Base-by-base conservation (phyloP, 2,329 filamentous ascomycete genomes). In the Periconia sp. region DNA sequence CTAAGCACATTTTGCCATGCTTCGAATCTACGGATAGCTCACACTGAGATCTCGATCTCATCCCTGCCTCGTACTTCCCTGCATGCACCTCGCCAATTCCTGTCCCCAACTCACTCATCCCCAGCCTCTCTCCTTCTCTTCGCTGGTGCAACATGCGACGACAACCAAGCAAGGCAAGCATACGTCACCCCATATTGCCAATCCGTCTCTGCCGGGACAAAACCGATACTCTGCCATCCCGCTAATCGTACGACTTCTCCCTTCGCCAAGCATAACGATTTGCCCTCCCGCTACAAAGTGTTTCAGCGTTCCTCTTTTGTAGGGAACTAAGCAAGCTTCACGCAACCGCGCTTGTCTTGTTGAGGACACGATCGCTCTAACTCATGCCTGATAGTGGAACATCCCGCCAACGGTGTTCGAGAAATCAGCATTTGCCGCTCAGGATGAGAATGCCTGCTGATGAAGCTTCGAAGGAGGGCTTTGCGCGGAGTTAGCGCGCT, bases 191-290 rank as follows among this genome's bases (percentile, higher is more conserved):
- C 29, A 16, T 23, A 15, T 18, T 8, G 7, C 16, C n/a, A 36
- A 36, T n/a, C 18, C 22, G 12, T 36, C 22, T 13, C 13, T 10
- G n/a, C 15, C 12, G 11, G 29, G 15, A 11, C 29, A 17, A 5
- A 18, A 19, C 15, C 13, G 13, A 22, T 28, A 33, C 30, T n/a
- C 15, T 11, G 15, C 12, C 9, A 13, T 26, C 9, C 25, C 38
- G 42, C 34, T 26, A 16, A 50, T 53, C 49, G 52, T 57, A 54
- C 52, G 43, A 52, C 41, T 18, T 16, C 25, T 43, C 38, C 40
- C 34, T 31, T 40, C 25, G 46, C 48, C 48, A 50, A 52, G 45
- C 12, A 13, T 5, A 12, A 25, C 46, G 36, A 44, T 45, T 45
- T 17, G 21, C 39, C 25, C n/a, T 50, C 40, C 39, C 35, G 37